Evolutionary conservation across 495 filamentous ascomycete genomes (phyloP).

Genomic region (Cercophora newfieldiana): DNA sequence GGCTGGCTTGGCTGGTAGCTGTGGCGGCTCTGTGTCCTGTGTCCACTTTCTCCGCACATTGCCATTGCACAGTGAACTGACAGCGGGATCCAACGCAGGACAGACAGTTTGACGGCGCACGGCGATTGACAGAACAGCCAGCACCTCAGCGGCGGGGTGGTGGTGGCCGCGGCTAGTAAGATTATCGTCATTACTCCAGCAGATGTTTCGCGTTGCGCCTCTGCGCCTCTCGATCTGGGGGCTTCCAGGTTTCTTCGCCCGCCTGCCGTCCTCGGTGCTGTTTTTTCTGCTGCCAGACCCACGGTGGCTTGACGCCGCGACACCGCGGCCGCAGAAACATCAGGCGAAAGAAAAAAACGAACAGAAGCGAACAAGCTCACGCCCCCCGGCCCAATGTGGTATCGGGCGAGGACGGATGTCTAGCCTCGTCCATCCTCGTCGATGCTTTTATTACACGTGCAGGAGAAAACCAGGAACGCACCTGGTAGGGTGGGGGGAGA

Average conservation of each 20-base stretch:
- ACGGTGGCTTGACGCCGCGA: background rate
- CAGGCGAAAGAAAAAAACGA: background rate
- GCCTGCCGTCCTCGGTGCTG: too few relatives aligned
- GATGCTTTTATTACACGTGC: background rate
- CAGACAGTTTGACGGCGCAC: background rate
- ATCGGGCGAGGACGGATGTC: background rate
- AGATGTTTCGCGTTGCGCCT: background rate
- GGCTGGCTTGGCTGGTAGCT: background rate
- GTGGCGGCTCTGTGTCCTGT: too few relatives aligned
- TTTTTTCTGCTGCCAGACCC: background rate
- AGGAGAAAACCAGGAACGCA: background rate
- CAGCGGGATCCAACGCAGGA: background rate
- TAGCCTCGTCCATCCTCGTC: background rate
- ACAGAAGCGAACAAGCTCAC: background rate
- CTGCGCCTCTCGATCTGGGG: too few relatives aligned
- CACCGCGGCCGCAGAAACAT: too few relatives aligned
- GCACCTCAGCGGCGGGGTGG: too few relatives aligned
- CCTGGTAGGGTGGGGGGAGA: background rate
- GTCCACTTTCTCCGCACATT: background rate
- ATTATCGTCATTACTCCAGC: background rate
- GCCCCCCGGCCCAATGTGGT: background rate
- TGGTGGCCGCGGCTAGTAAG: background rate
- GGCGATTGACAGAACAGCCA: background rate
- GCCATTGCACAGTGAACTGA: background rate
- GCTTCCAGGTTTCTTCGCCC: too few relatives aligned